Conservation (phyloP, 257 asterid species). For the Osmanthus fragrans region DNA sequence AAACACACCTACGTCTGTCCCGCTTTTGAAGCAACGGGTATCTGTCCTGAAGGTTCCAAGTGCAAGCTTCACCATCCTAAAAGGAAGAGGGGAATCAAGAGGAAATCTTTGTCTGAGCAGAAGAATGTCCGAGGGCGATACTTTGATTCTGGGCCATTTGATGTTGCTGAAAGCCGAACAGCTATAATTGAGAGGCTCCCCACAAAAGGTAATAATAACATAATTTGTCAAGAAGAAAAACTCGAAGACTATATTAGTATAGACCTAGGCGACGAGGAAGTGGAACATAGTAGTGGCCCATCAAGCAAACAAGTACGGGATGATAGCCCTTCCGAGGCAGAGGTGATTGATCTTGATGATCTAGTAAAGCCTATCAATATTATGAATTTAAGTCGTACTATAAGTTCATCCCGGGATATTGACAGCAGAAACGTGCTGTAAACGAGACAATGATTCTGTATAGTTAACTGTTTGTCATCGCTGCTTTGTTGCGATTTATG, state of each 20-base stretch:
- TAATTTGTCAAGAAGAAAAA: conserved; percentile 40
- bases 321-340: conserved; percentile 25
- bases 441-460: not conserved
- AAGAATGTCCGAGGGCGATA: conserved; percentile 73
- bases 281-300: conserved; percentile 18
- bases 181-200: conserved; percentile 30
- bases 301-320: conserved; percentile 19
- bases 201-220: conserved; percentile 43
- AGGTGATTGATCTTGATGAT: conserved; percentile 33
- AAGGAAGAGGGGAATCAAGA: conserved; percentile 52
- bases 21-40: conserved; percentile 73
- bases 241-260: conserved; percentile 73
- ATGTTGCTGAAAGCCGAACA: conserved; percentile 31
- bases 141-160: conserved; percentile 68
- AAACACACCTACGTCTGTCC: conserved; percentile 90
- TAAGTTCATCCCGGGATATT: conserved; percentile 29
- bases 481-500: conserved; percentile 8
- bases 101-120: conserved; percentile 43
- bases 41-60: conserved; percentile 59
- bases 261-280: conserved; percentile 46
- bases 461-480: conserved; percentile 10
- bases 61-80: conserved; percentile 99
- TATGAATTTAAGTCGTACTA: conserved; percentile 26
- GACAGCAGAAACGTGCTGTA: conserved; percentile 26
- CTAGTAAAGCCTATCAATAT: conserved; percentile 34